Evolutionary conservation across 2,329 filamentous ascomycete species (phyloP), one percentile per base, ranked within the genome.

Genomic region (Volutella citrinella): DNA sequence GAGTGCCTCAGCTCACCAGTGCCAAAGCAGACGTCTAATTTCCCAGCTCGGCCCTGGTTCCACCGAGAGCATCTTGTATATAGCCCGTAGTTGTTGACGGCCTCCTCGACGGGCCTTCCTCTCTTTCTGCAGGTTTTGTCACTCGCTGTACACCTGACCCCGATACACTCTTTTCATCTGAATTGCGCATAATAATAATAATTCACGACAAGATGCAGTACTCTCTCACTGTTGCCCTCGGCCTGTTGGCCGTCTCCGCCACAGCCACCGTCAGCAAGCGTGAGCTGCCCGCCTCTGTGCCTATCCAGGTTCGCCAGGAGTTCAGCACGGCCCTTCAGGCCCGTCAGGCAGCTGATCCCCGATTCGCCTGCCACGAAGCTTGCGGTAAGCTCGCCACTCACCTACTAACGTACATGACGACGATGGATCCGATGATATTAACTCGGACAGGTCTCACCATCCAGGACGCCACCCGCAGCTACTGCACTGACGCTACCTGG

Each of bases 311-410:
- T 27, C 25, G 25, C 6, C n/a, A n/a, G n/a, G n/a, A n/a, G n/a
- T n/a, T n/a, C n/a, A n/a, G n/a, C n/a, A n/a, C n/a, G n/a, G n/a
- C n/a, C n/a, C n/a, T n/a, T n/a, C n/a, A n/a, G n/a, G n/a, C n/a
- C n/a, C n/a, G n/a, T n/a, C n/a, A n/a, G n/a, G 9, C 8, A 17
- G 25, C 25, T 6, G 25, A 16, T 7, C 8, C 25, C 13, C 14
- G 19, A 16, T 27, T 16, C n/a, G 25, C 9, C 6, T 27, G 25
- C 13, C 25, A 27, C 13, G 25, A 58, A 69, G 34, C 54, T 76
- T 14, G 51, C 78, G 19, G 66, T 69, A 1, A 64, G 68, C 8
- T 52, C 76, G 21, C 56, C 75, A 21, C 81, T 69, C 51, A 34
- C 69, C 14, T 65, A n/a, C n/a, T n/a, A n/a, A n/a, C n/a, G n/a